These are phyloP conservation scores for Articulospora tetracladia DNA, from an alignment of 495 filamentous ascomycete genomes.

Conservation along the genomic window DNA sequence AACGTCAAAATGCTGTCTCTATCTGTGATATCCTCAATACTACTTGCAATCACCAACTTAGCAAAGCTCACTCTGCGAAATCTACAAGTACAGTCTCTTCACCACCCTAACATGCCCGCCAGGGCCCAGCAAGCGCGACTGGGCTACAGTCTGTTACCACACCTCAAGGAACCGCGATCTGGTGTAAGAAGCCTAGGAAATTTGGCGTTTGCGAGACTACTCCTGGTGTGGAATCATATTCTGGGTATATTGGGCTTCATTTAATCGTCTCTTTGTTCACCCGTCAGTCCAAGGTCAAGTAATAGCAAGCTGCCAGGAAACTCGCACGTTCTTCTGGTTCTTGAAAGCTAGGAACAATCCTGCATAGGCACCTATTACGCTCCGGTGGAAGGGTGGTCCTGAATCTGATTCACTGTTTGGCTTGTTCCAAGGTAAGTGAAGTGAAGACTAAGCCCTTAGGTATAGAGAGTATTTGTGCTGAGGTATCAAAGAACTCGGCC, in stretches of 20 bases:
- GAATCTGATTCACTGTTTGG: conserved; percentile 56
- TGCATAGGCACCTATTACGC: conserved; percentile 35
- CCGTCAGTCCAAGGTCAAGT: neutral
- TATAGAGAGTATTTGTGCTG: neutral
- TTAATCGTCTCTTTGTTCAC: neutral
- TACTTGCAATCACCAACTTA: neutral
- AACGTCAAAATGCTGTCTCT: neutral
- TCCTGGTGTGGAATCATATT: conserved; percentile 14
- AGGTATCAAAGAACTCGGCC: conserved; percentile 45
- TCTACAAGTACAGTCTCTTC: conserved; percentile 11
- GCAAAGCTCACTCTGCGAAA: conserved; percentile 5
- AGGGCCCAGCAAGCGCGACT: conserved; percentile 37
- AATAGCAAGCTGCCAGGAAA: conserved; percentile 27
- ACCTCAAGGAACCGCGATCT: conserved; percentile 48
- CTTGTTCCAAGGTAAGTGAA: conserved; percentile 44
- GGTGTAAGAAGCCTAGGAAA: conserved; percentile 49
- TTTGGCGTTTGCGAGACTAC: conserved; percentile 28
- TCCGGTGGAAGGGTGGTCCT: conserved; percentile 47
- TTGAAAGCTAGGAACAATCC: conserved; percentile 39
- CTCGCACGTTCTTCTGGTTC: conserved; percentile 64
- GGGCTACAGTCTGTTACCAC: conserved; percentile 56
- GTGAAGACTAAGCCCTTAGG: too few species aligned
- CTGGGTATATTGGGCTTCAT: conserved; percentile 39
- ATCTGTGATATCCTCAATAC: neutral
- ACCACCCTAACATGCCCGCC: conserved; percentile 4